Base-by-base conservation (phyloP, 805 yeast species). In the Yamadazyma kitorensis region DNA sequence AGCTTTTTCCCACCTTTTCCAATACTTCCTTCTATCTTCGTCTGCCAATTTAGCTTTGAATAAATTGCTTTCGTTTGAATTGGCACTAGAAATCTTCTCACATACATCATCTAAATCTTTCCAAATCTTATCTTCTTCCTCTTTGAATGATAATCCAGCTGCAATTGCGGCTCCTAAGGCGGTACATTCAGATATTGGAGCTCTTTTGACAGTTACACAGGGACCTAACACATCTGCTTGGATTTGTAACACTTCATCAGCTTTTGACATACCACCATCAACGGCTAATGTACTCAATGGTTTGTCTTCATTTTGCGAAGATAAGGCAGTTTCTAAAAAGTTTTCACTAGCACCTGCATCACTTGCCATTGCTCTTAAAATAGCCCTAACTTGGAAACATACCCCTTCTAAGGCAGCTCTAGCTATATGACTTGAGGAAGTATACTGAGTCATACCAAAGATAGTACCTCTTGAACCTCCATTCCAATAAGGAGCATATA, bases 121-220 rank as follows among this genome's bases (percentile, higher is more conserved):
- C 96, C 96, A 89, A 29, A 87, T 58, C 27, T 85, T 73, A 14
- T 78, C 76, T 16, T 67, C 47, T 35, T 54, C 61, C 41, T 65
- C 59, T 36, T 61, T 60, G 10, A 78, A 64, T 11, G 76, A 65
- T 50, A 88, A 65, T 9, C 96, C 96, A 3, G 98, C 95, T 18
- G 96, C 96, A 46, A 91, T 84, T 4, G 97, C 96, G 6, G 96
- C 95, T 18, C 98, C 98, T 43, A 89, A 72, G 0, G 97, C 96
- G 4, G 97, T 89, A 55, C 96, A 87, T 61, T 89, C 98, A 22
- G 86, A 68, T 57, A 82, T 84, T 20, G 78, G 74, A 2, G 96
- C 88, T 49, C 96, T 72, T 47, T 77, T 75, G 27, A 89, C 91
- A 17, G 80, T 78, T 24, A 82, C 85, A 61, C 88, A 78, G 1